A percentile compares a stretch with the other conserved stretches of the same genome.
Evolutionary conservation across 2,329 filamentous ascomycete genomes (phyloP).

Genomic region (Botrytis deweyae): DNA sequence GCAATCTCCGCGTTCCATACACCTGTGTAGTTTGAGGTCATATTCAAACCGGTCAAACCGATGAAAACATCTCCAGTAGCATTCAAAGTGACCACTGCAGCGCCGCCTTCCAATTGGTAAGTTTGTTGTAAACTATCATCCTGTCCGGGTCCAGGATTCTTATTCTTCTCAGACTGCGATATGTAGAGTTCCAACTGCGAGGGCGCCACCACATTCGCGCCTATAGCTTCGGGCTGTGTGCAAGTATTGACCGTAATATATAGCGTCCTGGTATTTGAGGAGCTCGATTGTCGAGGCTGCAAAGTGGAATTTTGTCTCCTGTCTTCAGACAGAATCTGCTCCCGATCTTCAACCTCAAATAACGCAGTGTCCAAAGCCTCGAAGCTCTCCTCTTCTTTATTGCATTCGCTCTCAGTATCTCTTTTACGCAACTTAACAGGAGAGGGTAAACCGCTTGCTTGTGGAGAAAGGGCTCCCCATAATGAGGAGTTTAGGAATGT

Average conservation of each 20-base stretch:
- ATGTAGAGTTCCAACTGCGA: constrained; percentile 79
- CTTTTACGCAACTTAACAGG: constrained; percentile 31
- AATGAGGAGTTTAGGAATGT: constrained; percentile 59
- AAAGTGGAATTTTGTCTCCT: constrained; percentile 18
- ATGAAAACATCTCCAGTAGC: constrained; percentile 71
- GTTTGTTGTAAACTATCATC: constrained; percentile 29
- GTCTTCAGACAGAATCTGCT: background rate
- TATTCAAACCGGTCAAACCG: constrained; percentile 68
- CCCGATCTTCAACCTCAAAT: constrained; percentile 4
- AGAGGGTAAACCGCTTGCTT: constrained; percentile 41
- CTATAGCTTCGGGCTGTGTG: constrained; percentile 58
- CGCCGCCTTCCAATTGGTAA: constrained; percentile 33
- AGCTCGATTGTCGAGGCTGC: constrained; percentile 26
- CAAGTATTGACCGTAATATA: constrained; percentile 89
- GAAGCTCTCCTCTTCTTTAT: constrained; percentile 12
- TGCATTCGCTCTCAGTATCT: constrained; percentile 24
- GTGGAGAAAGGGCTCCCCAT: constrained; percentile 45
- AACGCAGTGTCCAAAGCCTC: constrained; percentile 16
- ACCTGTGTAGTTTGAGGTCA: constrained; percentile 52
- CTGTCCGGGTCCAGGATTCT: constrained; percentile 60
- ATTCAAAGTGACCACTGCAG: constrained; percentile 55
- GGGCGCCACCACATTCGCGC: constrained; percentile 43
- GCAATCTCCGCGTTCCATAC: constrained; percentile 80
- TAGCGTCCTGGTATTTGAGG: constrained; percentile 43
- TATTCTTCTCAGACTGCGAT: constrained; percentile 63